Conservation (phyloP, 345 rosid genomes). For the Salix viminalis region DNA sequence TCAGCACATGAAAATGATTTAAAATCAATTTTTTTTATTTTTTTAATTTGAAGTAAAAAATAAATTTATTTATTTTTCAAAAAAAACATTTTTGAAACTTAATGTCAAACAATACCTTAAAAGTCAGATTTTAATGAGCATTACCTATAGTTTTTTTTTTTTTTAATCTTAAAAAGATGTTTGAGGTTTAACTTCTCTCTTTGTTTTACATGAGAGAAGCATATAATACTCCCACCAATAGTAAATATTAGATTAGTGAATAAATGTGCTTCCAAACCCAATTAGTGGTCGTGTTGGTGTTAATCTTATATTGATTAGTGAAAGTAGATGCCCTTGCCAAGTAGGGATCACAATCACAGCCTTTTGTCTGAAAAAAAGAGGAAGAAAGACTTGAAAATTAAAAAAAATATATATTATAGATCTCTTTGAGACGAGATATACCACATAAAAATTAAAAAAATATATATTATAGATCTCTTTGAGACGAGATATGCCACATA, state of each 20-base stretch:
- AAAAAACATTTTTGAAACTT: no score
- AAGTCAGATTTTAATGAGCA: no score
- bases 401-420: neutral
- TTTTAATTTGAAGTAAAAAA: no score
- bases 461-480: no score
- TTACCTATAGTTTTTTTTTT: no score
- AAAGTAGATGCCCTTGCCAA: slow-evolving; percentile 1
- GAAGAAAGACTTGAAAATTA: neutral
- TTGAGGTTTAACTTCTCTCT: neutral
- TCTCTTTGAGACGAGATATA: no score
- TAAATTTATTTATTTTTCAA: no score
- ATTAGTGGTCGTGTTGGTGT: slow-evolving; percentile 8
- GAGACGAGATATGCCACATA: no score
- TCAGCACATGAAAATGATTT: no score
- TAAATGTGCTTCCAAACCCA: neutral
- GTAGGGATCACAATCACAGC: neutral
- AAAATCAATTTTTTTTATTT: no score
- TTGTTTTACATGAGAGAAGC: neutral
- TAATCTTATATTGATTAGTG: neutral
- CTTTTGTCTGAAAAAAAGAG: neutral
- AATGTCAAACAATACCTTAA: no score
- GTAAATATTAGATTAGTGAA: neutral
- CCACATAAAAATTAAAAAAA: neutral
- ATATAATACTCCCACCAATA: neutral
- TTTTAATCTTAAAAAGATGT: neutral